These are phyloP conservation scores for Choanephora cucurbitarum DNA, from an alignment of 371 early-diverging fungal genomes.

Conservation along the genomic window DNA sequence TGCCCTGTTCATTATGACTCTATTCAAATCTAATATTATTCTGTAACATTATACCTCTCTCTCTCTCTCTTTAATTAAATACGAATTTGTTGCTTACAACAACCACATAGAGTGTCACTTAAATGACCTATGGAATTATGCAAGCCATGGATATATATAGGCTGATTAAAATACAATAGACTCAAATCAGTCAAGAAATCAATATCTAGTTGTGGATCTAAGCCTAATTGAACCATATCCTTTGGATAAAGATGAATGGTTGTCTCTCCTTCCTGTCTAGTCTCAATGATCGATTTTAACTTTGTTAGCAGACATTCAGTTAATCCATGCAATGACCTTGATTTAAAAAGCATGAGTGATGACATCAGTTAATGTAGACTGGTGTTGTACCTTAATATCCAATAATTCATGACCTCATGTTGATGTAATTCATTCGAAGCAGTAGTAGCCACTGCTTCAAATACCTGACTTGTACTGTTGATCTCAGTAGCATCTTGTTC, in stretches of 20 bases:
- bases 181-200: constrained; percentile 46
- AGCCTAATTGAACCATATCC: constrained; percentile 48
- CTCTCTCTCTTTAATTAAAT: not conserved
- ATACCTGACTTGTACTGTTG: constrained; percentile 28
- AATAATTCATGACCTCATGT: not conserved
- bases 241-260: constrained; percentile 29
- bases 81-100: not conserved
- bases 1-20: constrained; percentile 36
- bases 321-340: constrained; percentile 53
- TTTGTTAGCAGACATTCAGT: constrained; percentile 31
- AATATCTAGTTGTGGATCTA: constrained; percentile 46
- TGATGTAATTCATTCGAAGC: constrained; percentile 11
- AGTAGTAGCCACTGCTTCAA: constrained; percentile 31
- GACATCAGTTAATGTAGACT: no score
- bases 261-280: constrained; percentile 23
- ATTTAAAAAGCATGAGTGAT: no score
- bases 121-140: constrained; percentile 11
- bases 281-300: constrained; percentile 30
- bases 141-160: constrained; percentile 28
- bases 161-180: constrained; percentile 42
- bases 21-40: constrained; percentile 12
- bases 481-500: constrained; percentile 42
- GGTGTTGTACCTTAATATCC: constrained; percentile 2
- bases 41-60: not conserved
- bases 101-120: not conserved